Percentiles rank a stretch among this genome's conserved stretches.
phyloP scores from a whole-genome alignment of 1,284 basidiomycete genomes.

The Gastroboletus turbinatus region DNA sequence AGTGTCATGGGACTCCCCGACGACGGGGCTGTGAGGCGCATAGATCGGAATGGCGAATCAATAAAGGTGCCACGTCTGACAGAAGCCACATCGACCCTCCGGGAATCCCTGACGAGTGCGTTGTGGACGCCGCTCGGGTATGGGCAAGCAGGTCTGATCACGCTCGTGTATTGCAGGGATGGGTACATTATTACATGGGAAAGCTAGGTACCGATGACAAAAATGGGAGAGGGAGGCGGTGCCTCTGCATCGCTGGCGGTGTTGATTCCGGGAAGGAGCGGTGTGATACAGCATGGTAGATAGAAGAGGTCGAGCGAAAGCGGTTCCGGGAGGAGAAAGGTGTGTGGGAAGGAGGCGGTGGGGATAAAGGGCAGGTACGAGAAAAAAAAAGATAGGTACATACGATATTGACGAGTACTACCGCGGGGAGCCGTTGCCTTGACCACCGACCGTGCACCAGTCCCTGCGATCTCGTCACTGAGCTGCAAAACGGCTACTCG shows the following conservation, averaged over 20 bases:
- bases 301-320: neutral
- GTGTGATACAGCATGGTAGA: neutral
- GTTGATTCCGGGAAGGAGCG: slow-evolving; percentile 1
- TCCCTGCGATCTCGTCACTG: slow-evolving; percentile 32
- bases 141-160: too few species aligned
- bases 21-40: neutral
- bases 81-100: neutral
- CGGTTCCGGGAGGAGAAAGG: neutral
- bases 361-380: slow-evolving; percentile 23
- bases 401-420: slow-evolving; percentile 8
- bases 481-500: slow-evolving; percentile 19
- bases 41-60: neutral
- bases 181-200: neutral
- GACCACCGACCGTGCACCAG: slow-evolving; percentile 51
- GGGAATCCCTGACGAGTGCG: neutral
- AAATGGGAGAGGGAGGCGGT: neutral
- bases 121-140: neutral
- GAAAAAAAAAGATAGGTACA: slow-evolving; percentile 4
- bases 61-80: neutral
- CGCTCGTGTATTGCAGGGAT: too few species aligned
- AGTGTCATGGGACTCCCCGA: too few species aligned
- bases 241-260: slow-evolving; percentile 1
- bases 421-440: slow-evolving; percentile 52
- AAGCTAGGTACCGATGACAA: neutral
- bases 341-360: slow-evolving; percentile 24